Evolutionary conservation across 805 yeast genomes (phyloP).

Genomic region (Candida sithepensis): DNA sequence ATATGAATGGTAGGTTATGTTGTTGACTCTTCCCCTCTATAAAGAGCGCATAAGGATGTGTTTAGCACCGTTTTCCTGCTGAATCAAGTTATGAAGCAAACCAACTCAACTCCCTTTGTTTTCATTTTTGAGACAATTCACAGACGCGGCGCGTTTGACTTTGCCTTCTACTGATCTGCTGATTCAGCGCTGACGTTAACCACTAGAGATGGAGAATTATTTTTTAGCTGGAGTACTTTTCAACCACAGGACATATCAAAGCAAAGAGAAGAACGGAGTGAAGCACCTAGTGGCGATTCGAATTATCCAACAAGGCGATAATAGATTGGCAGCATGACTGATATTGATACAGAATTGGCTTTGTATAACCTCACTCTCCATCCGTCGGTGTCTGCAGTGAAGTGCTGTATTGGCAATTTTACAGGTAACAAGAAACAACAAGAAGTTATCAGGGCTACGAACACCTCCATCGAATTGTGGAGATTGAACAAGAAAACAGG

Average conservation of each 20-base stretch:
- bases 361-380: conserved; percentile 73
- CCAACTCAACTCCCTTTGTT: too few species aligned
- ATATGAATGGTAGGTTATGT: too few species aligned
- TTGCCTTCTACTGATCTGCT: too few species aligned
- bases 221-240: background rate
- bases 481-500: conserved; percentile 55
- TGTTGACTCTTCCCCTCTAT: too few species aligned
- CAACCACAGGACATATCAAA: too few species aligned
- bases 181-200: background rate
- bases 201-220: background rate
- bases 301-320: too few species aligned
- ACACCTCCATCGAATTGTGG: conserved; percentile 52
- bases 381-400: conserved; percentile 49
- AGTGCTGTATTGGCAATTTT: conserved; percentile 68
- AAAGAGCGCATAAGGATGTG: conserved; percentile 2
- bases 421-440: conserved; percentile 51
- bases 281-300: background rate
- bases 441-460: conserved; percentile 57
- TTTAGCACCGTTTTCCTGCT: too few species aligned
- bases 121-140: too few species aligned
- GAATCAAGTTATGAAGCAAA: too few species aligned
- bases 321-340: conserved; percentile 15
- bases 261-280: too few species aligned
- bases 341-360: conserved; percentile 35
- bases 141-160: background rate